phyloP scores from a whole-genome alignment of 2,329 filamentous ascomycete genomes.

The Epichloe sibirici region DNA sequence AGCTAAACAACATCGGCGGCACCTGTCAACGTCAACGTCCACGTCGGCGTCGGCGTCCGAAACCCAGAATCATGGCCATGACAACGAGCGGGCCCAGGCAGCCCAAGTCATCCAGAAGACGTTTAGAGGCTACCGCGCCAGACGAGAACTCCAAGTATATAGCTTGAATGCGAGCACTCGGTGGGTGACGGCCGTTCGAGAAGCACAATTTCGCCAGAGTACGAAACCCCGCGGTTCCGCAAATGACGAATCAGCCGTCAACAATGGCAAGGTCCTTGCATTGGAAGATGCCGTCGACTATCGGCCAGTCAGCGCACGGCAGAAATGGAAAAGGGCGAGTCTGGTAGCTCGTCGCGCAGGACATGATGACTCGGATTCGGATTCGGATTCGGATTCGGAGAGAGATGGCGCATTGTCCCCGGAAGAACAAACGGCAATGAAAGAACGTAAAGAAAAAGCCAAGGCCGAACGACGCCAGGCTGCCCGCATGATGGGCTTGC shows the following conservation, averaged over 20 bases:
- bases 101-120: constrained; percentile 54
- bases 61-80: not conserved
- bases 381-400: constrained; percentile 35
- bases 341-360: constrained; percentile 61
- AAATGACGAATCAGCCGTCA: constrained; percentile 4
- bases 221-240: constrained; percentile 30
- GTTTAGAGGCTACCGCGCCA: constrained; percentile 64
- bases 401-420: constrained; percentile 18
- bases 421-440: constrained; percentile 26
- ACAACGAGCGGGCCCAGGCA: constrained; percentile 27
- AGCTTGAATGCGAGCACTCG: constrained; percentile 56
- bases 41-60: constrained; percentile 8
- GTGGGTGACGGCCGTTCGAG: constrained; percentile 56
- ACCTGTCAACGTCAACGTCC: constrained; percentile 23
- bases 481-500: constrained; percentile 70
- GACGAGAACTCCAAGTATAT: constrained; percentile 58
- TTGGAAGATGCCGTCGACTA: constrained; percentile 10
- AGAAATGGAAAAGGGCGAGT: constrained; percentile 66
- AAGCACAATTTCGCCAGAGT: constrained; percentile 41
- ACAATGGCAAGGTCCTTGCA: constrained; percentile 5
- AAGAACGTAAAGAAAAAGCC: constrained; percentile 31
- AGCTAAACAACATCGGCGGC: constrained; percentile 20
- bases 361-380: constrained; percentile 45
- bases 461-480: constrained; percentile 48
- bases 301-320: constrained; percentile 33